phyloP scores from a whole-genome alignment of 73 alveolate genomes.

The Chromera velia region DNA sequence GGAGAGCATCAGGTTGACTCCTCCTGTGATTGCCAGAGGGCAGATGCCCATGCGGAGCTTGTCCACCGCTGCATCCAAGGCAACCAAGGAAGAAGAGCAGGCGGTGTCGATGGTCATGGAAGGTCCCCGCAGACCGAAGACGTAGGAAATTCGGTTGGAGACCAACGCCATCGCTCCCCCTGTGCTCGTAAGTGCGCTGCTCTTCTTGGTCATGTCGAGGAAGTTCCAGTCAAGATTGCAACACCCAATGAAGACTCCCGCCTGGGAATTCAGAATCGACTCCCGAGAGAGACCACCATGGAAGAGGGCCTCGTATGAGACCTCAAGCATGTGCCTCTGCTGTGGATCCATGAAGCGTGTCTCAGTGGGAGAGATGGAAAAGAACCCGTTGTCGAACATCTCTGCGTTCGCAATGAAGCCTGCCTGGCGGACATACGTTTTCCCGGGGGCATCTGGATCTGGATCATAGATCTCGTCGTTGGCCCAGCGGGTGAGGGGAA shows the following conservation, averaged over 20 bases:
- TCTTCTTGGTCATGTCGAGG: constrained; percentile 2
- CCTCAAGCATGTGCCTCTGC: constrained; percentile 21
- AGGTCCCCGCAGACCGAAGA: constrained; percentile 38
- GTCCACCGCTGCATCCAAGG: constrained; percentile 29
- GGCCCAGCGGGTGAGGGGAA: constrained; percentile 20
- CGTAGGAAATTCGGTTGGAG: too few relatives aligned
- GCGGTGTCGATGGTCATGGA: constrained; percentile 38
- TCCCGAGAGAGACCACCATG: constrained; percentile 4
- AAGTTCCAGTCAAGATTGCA: neutral
- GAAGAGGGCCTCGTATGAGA: constrained; percentile 11
- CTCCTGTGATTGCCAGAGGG: constrained; percentile 18
- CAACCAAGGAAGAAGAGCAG: constrained; percentile 36
- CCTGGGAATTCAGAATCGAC: neutral
- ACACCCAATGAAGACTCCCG: constrained; percentile 27
- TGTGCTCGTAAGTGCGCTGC: constrained; percentile 5
- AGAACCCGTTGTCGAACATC: neutral
- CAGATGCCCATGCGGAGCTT: constrained; percentile 11
- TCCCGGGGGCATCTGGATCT: neutral
- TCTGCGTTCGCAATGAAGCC: neutral
- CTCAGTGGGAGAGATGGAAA: neutral
- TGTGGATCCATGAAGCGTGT: constrained; percentile 1
- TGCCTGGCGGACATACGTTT: neutral
- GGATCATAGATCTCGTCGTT: neutral
- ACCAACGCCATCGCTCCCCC: too few relatives aligned
- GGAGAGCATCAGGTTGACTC: constrained; percentile 34